Evolutionary conservation across 192 early-diverging fungal species (phyloP).

Genomic region (Backusella morwellensis): DNA sequence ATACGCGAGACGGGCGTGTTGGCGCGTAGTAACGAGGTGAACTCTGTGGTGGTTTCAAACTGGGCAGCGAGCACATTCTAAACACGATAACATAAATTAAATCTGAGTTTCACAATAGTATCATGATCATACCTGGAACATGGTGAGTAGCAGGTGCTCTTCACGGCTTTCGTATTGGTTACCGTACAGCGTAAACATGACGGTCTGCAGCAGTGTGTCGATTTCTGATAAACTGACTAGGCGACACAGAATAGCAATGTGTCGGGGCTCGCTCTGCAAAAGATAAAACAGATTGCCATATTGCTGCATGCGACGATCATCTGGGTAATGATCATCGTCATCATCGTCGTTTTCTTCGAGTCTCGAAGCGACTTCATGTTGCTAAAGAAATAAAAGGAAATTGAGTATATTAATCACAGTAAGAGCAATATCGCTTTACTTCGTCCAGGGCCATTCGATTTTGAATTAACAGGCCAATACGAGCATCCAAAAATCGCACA

Average conservation of each 20-base stretch:
- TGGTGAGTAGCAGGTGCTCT: constrained; percentile 90
- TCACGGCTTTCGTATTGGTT: constrained; percentile 96
- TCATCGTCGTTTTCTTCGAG: constrained; percentile 59
- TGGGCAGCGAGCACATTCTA: constrained; percentile 79
- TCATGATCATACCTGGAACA: constrained; percentile 78
- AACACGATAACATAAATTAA: constrained; percentile 13
- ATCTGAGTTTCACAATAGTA: background rate
- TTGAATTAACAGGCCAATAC: constrained; percentile 90
- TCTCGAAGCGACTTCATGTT: constrained; percentile 70
- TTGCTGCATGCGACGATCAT: constrained; percentile 77
- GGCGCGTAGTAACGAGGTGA: constrained; percentile 82
- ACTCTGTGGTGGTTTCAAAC: constrained; percentile 89
- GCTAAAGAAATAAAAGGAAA: constrained; percentile 33
- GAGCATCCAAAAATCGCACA: constrained; percentile 85
- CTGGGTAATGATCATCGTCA: constrained; percentile 47
- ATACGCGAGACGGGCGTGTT: constrained; percentile 96
- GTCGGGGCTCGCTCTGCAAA: constrained; percentile 84
- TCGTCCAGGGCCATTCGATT: constrained; percentile 91
- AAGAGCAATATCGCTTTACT: constrained; percentile 31
- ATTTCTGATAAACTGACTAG: constrained; percentile 84
- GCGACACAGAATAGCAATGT: constrained; percentile 82
- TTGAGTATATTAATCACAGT: background rate
- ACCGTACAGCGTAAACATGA: constrained; percentile 72
- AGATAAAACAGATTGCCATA: constrained; percentile 92
- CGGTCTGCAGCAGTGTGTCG: constrained; percentile 87